Percentiles rank a stretch among this genome's conserved stretches.
Evolutionary conservation across 2,329 filamentous ascomycete genomes (phyloP).

Genomic region (Alternaria sp.): DNA sequence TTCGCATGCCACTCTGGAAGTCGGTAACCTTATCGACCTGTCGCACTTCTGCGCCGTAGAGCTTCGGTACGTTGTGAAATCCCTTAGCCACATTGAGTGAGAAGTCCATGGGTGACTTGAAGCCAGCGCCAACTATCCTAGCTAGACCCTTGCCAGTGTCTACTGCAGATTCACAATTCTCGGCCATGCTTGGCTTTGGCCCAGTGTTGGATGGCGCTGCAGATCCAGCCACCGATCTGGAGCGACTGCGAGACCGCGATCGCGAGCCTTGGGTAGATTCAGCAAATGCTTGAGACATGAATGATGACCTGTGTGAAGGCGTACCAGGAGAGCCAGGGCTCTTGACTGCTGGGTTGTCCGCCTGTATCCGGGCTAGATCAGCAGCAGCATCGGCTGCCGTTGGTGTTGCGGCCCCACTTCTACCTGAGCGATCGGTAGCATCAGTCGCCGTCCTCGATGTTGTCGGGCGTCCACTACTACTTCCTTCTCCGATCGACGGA

Average conservation of each 20-base stretch:
- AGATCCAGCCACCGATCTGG: slow-evolving; percentile 7
- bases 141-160: slow-evolving; percentile 71
- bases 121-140: slow-evolving; percentile 74
- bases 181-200: slow-evolving; percentile 18
- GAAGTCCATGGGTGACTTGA: slow-evolving; percentile 85
- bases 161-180: slow-evolving; percentile 61
- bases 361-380: slow-evolving; percentile 10
- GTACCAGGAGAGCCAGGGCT: slow-evolving; percentile 25
- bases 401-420: slow-evolving; percentile 29
- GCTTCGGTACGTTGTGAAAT: slow-evolving; percentile 83
- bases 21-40: slow-evolving; percentile 81
- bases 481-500: slow-evolving; percentile 20
- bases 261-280: slow-evolving; percentile 38
- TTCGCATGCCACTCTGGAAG: slow-evolving; percentile 74
- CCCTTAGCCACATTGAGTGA: slow-evolving; percentile 82
- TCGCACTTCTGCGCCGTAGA: slow-evolving; percentile 84
- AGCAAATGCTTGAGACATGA: slow-evolving; percentile 43
- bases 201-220: slow-evolving; percentile 18
- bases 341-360: slow-evolving; percentile 10
- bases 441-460: slow-evolving; percentile 21
- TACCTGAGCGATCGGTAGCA: slow-evolving; percentile 16
- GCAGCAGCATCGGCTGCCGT: slow-evolving; percentile 17
- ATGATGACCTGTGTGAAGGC: slow-evolving; percentile 32
- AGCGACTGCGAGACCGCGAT: slow-evolving; percentile 25
- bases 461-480: slow-evolving; percentile 16